phyloP scores from a whole-genome alignment of 768 basidiomycete genomes.

The Botryobasidium botryosum region DNA sequence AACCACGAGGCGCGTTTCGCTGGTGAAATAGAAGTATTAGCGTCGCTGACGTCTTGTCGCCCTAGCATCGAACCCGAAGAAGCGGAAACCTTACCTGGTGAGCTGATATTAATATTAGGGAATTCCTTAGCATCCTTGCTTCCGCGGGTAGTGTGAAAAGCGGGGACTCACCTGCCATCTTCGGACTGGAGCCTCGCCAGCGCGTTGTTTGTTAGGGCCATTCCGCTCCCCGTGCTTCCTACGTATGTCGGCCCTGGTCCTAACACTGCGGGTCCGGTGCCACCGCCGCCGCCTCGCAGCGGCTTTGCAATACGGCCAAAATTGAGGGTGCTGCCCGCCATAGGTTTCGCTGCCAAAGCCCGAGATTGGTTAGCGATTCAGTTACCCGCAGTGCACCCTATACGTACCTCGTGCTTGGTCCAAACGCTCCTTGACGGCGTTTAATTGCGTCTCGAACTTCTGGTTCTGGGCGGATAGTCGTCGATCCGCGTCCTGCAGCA shows the following conservation, averaged over 20 bases:
- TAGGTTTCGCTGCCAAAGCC: conserved; percentile 13
- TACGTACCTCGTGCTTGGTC: conserved; percentile 86
- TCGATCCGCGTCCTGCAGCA: conserved; percentile 87
- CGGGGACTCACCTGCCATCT: conserved; percentile 30
- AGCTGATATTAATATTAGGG: no score
- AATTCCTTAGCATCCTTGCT: no score
- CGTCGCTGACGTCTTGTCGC: no score
- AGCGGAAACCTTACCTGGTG: no score
- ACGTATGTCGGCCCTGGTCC: conserved; percentile 22
- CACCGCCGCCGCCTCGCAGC: conserved; percentile 78
- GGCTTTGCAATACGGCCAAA: conserved; percentile 97
- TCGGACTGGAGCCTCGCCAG: conserved; percentile 64
- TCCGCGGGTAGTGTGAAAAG: conserved; percentile 14
- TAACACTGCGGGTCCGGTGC: conserved; percentile 21
- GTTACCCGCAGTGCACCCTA: conserved; percentile 16
- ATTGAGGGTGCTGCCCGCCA: conserved; percentile 50
- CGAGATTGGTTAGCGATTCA: conserved; percentile 8
- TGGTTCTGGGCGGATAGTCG: conserved; percentile 83
- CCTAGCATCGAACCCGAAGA: no score
- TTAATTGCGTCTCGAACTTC: conserved; percentile 88
- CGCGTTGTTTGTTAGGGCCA: no score
- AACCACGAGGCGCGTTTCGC: conserved; percentile 91
- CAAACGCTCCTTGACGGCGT: conserved; percentile 78
- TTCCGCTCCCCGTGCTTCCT: conserved; percentile 38
- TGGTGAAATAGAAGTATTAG: conserved; percentile 20